Evolutionary conservation across 768 basidiomycete species (phyloP).

Genomic region (button mushroom (Agaricus bisporus)): DNA sequence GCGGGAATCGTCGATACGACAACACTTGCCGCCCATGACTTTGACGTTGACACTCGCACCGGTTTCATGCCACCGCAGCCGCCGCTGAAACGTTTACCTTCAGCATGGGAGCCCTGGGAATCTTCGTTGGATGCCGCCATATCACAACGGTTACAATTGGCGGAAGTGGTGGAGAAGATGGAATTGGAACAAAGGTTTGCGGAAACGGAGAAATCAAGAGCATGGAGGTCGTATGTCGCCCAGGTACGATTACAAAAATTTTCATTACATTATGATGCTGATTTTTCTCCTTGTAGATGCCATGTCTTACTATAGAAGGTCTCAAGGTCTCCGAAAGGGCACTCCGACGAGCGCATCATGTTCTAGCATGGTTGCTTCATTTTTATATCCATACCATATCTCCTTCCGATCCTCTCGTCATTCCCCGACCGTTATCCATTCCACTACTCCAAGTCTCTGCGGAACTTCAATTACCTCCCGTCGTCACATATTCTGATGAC

Average conservation of each 20-base stretch:
- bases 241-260: constrained; percentile 28
- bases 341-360: constrained; percentile 67
- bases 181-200: constrained; percentile 24
- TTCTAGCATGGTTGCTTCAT: constrained; percentile 69
- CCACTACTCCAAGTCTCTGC: constrained; percentile 70
- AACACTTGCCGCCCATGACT: constrained; percentile 78
- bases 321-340: constrained; percentile 46
- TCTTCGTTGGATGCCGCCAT: constrained; percentile 43
- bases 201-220: constrained; percentile 27
- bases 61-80: constrained; percentile 85
- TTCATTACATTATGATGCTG: not conserved
- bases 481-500: constrained; percentile 87
- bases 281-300: constrained; percentile 33
- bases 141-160: constrained; percentile 43
- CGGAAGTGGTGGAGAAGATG: constrained; percentile 39
- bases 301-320: constrained; percentile 38
- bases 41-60: constrained; percentile 87
- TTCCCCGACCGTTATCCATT: constrained; percentile 66
- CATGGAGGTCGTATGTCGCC: constrained; percentile 48
- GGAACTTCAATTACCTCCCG: constrained; percentile 74
- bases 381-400: constrained; percentile 71
- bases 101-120: constrained; percentile 80
- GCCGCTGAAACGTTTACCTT: constrained; percentile 59
- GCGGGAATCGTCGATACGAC: constrained; percentile 24
- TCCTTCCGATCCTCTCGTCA: constrained; percentile 40